Evolutionary conservation across 257 asterid genomes (phyloP).

Genomic region (Solanum tarijense): DNA sequence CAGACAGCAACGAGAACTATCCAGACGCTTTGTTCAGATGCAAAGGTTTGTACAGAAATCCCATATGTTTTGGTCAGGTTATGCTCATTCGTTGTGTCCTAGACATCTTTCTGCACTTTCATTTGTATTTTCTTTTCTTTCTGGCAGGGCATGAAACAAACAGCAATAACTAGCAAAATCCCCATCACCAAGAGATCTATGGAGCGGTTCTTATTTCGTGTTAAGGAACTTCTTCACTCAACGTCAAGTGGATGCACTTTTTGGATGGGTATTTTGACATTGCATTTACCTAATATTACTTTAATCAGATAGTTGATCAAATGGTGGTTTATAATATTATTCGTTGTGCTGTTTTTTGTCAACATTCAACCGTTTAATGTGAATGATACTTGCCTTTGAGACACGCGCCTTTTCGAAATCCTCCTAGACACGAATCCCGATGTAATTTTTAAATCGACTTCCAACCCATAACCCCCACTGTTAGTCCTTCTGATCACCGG

Average conservation of each 20-base stretch:
- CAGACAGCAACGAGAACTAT: slow-evolving; percentile 85
- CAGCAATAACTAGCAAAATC: slow-evolving; percentile 61
- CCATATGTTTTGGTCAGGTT: neutral
- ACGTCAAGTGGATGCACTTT: slow-evolving; percentile 68
- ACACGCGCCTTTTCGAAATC: too few species aligned
- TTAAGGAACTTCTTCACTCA: slow-evolving; percentile 75
- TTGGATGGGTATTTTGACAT: slow-evolving; percentile 62
- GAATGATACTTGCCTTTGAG: too few species aligned
- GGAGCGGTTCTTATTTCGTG: slow-evolving; percentile 84
- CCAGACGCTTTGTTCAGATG: slow-evolving; percentile 83
- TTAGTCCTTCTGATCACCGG: too few species aligned
- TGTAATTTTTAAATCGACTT: too few species aligned
- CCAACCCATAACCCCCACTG: too few species aligned
- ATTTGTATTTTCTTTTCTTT: slow-evolving; percentile 5
- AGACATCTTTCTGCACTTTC: neutral
- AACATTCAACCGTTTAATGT: too few species aligned
- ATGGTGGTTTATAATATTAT: neutral
- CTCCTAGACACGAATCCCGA: too few species aligned
- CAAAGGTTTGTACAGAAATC: slow-evolving; percentile 44
- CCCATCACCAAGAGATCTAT: slow-evolving; percentile 80
- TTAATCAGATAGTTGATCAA: neutral
- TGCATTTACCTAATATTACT: neutral
- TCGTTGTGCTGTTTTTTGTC: neutral
- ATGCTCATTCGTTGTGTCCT: neutral
- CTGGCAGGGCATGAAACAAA: slow-evolving; percentile 64